Percentiles rank a stretch among this genome's conserved stretches.
phyloP scores from a whole-genome alignment of 768 basidiomycete genomes.

The Lepiota brunneoincarnata region DNA sequence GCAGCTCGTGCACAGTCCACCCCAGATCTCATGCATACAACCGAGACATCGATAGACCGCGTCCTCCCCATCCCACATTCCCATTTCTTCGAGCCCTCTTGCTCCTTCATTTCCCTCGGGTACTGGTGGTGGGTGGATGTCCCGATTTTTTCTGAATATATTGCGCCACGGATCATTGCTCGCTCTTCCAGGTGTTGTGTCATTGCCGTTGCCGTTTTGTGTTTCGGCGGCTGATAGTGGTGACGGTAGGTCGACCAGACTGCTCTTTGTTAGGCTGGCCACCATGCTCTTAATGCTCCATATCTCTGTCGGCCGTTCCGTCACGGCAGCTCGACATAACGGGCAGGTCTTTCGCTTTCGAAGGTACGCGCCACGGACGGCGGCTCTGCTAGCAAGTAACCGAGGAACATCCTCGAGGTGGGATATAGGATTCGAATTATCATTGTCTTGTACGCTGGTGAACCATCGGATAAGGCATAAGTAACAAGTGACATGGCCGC shows the following conservation, averaged over 20 bases:
- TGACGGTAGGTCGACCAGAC: constrained; percentile 38
- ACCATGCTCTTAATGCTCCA: constrained; percentile 72
- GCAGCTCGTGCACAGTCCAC: constrained; percentile 62
- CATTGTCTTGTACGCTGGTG: constrained; percentile 37
- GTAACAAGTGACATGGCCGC: constrained; percentile 73
- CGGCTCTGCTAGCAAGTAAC: constrained; percentile 38
- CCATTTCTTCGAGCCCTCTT: constrained; percentile 40
- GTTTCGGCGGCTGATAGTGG: constrained; percentile 24
- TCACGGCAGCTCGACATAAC: constrained; percentile 62
- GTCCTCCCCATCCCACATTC: constrained; percentile 72
- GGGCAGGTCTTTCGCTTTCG: constrained; percentile 70
- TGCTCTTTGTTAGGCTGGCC: constrained; percentile 47
- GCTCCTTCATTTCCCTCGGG: constrained; percentile 19
- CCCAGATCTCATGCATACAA: constrained; percentile 79
- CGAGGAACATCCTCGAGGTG: constrained; percentile 19
- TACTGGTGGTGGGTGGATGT: constrained; percentile 11
- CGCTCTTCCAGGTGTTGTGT: constrained; percentile 12
- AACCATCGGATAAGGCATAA: constrained; percentile 78
- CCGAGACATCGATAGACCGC: constrained; percentile 74
- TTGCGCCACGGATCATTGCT: constrained; percentile 61
- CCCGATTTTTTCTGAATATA: constrained; percentile 42
- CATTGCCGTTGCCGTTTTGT: constrained; percentile 20
- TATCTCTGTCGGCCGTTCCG: constrained; percentile 64
- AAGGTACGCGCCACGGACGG: constrained; percentile 35
- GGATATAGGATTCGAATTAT: constrained; percentile 20